Evolutionary conservation across 2,329 filamentous ascomycete genomes (phyloP), one percentile per base, ranked within the genome.

Genomic region (Plectosphaerella plurivora): DNA sequence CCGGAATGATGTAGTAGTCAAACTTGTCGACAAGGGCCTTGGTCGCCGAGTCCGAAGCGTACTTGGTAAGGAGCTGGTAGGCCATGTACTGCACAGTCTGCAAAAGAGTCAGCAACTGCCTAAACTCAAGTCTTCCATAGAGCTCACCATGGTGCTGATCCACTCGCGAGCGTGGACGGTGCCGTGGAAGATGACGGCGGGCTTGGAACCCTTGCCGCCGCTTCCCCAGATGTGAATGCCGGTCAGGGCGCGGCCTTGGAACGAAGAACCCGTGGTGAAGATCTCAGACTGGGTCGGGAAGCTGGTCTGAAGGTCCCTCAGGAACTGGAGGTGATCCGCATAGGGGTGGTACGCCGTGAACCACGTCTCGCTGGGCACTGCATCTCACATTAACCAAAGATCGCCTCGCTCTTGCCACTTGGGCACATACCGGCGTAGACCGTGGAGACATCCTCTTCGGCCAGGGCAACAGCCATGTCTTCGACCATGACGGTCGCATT

Each of bases 1-100:
- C 63, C 2, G 75, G 75, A 50, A 78, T 70, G 63, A 83, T 75
- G 64, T 78, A 81, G 59, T 76, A 82, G 63, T 83, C 80, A 58
- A 81, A 83, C 48, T 72, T 76, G 64, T 84, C 73, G 37, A 84
- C 69, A 53, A 77, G 72, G 1, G 67, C 63, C 48, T 64, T 68
- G 15, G 72, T 65, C 5, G 66, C 61, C 1, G 67, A 58, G 6
- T 65, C 59, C 45, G 72, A 67, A 7, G 62, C 64, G 7, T 59
- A 61, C 47, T 61, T 61, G 50, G 77, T 67, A 45, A 80, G 62
- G 4, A 81, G 66, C 15, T 72, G 66, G 7, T 69, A 68, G 1
- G 75, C 69, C 20, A 79, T 63, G 58, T 79, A 81, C 58, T 81
- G 76, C 12, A 72, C 65, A 5, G 64, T 62, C 61, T 64, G 10